Evolutionary conservation across 192 early-diverging fungal species (phyloP).

Genomic region (Podila horticola): DNA sequence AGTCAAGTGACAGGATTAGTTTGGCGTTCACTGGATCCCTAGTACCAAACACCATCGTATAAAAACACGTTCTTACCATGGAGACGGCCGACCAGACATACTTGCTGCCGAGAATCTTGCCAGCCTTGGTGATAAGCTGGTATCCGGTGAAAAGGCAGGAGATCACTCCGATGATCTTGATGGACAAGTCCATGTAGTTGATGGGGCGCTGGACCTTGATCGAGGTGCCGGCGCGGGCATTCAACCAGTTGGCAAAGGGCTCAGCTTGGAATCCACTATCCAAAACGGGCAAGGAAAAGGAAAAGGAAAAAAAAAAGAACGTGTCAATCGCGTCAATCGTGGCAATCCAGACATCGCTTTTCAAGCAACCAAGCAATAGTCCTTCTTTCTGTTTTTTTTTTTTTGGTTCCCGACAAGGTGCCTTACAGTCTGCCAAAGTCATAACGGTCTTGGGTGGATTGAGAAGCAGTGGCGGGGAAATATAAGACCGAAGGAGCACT

Average conservation of each 20-base stretch:
- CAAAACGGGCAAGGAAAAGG: not conserved
- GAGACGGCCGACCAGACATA: slow-evolving; percentile 64
- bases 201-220: slow-evolving; percentile 64
- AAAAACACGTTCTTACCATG: slow-evolving; percentile 51
- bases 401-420: not conserved
- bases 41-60: too few relatives aligned
- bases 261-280: slow-evolving; percentile 73
- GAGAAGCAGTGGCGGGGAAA: slow-evolving; percentile 68
- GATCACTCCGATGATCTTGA: slow-evolving; percentile 50
- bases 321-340: not conserved
- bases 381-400: too few relatives aligned
- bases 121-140: slow-evolving; percentile 54
- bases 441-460: slow-evolving; percentile 59
- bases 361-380: not conserved
- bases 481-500: slow-evolving; percentile 74
- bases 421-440: slow-evolving; percentile 66
- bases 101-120: slow-evolving; percentile 62
- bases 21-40: not conserved
- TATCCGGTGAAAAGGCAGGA: slow-evolving; percentile 43
- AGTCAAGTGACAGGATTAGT: not conserved
- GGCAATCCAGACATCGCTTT: not conserved
- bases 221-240: slow-evolving; percentile 37
- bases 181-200: slow-evolving; percentile 59
- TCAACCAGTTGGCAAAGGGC: slow-evolving; percentile 67
- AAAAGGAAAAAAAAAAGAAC: not conserved